Evolutionary conservation across 2,329 filamentous ascomycete genomes (phyloP).

Genomic region (Pseudogymnoascus sp.): DNA sequence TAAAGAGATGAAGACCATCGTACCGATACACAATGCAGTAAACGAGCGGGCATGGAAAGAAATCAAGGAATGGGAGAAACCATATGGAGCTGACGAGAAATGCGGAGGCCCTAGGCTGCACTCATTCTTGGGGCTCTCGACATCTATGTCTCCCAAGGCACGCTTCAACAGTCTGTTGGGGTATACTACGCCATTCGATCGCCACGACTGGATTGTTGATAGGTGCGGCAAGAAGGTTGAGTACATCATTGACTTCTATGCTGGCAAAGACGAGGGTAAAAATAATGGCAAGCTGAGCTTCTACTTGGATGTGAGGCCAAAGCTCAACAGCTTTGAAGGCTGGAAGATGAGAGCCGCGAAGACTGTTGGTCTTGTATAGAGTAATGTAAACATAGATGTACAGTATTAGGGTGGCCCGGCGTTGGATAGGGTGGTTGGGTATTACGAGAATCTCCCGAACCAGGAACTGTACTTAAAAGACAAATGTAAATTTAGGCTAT

Average conservation of each 20-base stretch:
- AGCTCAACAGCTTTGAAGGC: conserved; percentile 60
- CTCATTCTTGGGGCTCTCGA: conserved; percentile 69
- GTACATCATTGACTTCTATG: conserved; percentile 98
- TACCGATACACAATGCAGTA: conserved; percentile 96
- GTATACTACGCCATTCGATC: conserved; percentile 87
- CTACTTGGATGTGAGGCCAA: conserved; percentile 60
- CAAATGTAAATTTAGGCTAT: conserved; percentile 4
- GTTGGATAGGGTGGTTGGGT: neutral
- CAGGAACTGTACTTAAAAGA: conserved; percentile 3
- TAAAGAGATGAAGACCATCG: conserved; percentile 80
- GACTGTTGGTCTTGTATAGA: conserved; percentile 41
- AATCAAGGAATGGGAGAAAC: conserved; percentile 81
- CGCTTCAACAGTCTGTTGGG: conserved; percentile 75
- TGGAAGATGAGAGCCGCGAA: conserved; percentile 55
- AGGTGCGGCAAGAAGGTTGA: conserved; percentile 78
- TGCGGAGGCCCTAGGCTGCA: conserved; percentile 75
- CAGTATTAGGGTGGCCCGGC: neutral
- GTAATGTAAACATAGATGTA: conserved; percentile 1
- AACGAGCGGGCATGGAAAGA: conserved; percentile 95
- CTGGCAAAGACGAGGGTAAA: conserved; percentile 46
- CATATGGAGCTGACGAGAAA: conserved; percentile 49
- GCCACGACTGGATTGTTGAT: conserved; percentile 96
- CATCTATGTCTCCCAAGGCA: conserved; percentile 69
- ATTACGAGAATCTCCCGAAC: neutral
- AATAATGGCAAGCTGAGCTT: conserved; percentile 47